Evolutionary conservation across 352 stramenopile species (phyloP), one percentile per base, ranked within the genome.

Genomic region (Plasmopara viticola): DNA sequence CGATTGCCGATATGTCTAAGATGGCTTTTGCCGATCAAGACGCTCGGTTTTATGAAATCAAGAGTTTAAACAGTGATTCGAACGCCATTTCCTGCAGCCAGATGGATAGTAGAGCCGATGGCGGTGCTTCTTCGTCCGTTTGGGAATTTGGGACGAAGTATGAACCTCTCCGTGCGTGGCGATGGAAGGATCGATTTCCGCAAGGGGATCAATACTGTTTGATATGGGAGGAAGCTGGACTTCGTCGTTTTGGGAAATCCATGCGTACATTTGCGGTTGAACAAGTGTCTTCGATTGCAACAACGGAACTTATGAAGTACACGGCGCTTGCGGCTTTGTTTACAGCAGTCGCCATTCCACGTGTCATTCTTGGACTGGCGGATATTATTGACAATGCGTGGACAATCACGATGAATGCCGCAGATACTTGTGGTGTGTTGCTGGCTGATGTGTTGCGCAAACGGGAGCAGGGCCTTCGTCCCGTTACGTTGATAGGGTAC

Each of bases 401-500:
- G 86, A 79, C 81, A 34, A 53, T 95, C 2, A 72, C 74, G 2
- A 94, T 95, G 81, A 87, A 84, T 37, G 59, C 64, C 12, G 74
- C 84, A 0, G 78, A 92, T 53, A 67, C 68, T 33, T 87, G 72
- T 7, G 86, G 86, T 14, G 86, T 83, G 48, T 51, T 94, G 3
- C 49, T 95, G n/a, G 86, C 86, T 2, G 68, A 72, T 38, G 72
- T 70, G n/a, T 51, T 94, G 14, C 65, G 72, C 0, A 67, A 73
- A 17, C 74, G 75, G 15, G 78, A 93, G 43, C 81, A 91, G 43
- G 78, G 78, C 8, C 50, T 94, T 6, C 81, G 84, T 20, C 90
- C 90, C 0, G 88, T 96, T 29, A 96, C 85, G 0, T 67, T 97
- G 15, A 55, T 97, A 25, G 90, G 87, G 0, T 95, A 95, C 42